Conservation (phyloP, 2,329 filamentous ascomycete genomes). For the Cylindrodendrum hubeiense region DNA sequence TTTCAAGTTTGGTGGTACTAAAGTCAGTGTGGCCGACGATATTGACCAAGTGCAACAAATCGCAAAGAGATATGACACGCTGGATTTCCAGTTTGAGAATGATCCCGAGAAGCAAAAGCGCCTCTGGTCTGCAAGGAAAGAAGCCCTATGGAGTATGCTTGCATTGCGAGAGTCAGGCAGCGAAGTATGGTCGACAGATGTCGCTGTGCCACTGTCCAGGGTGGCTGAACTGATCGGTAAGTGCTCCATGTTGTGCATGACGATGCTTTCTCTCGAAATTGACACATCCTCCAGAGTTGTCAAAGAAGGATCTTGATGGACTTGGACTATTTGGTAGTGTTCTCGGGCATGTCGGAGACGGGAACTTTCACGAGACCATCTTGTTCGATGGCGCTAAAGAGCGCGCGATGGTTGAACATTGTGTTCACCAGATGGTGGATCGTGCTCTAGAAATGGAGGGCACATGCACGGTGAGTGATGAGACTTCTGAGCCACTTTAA, state of each 20-base stretch:
- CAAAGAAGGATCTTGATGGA: conserved; percentile 67
- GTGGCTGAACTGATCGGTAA: conserved; percentile 68
- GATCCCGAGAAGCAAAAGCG: background rate
- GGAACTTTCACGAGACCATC: conserved; percentile 70
- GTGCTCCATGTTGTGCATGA: background rate
- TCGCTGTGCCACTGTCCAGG: conserved; percentile 73
- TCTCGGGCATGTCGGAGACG: conserved; percentile 76
- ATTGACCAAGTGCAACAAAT: background rate
- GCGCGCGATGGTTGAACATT: conserved; percentile 54
- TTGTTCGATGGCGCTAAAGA: conserved; percentile 58
- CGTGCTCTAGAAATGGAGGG: conserved; percentile 7
- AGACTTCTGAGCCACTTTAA: too few relatives aligned
- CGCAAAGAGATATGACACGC: background rate
- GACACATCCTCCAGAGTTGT: conserved; percentile 53
- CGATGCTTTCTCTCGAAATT: background rate
- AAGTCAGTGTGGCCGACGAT: background rate
- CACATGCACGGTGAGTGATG: background rate
- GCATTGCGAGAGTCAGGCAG: conserved; percentile 59
- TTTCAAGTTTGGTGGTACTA: conserved; percentile 64
- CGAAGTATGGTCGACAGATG: conserved; percentile 76
- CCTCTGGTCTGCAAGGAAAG: conserved; percentile 75
- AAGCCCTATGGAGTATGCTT: conserved; percentile 73
- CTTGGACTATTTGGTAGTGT: conserved; percentile 70
- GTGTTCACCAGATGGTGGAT: conserved; percentile 54
- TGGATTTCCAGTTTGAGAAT: background rate